Conservation (phyloP, 306 rosid species). For the Hippophae gyantsensis region DNA sequence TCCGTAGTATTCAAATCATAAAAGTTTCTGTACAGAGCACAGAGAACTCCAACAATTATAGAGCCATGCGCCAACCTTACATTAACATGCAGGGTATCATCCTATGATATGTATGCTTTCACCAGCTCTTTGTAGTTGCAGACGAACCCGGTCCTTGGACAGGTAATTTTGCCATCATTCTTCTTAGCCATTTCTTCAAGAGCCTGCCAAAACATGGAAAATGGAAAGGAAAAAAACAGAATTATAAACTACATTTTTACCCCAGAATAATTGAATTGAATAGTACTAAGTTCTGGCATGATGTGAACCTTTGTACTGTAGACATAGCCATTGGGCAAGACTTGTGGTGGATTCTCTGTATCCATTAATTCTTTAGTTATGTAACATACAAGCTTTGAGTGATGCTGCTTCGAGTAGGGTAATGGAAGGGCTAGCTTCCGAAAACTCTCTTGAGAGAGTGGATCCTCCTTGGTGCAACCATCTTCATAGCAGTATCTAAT, state of each 20-base stretch:
- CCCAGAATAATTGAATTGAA: too few species aligned
- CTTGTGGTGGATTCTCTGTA: conserved; percentile 92
- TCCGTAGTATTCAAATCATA: not conserved
- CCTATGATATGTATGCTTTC: conserved; percentile 66
- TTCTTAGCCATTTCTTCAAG: conserved; percentile 84
- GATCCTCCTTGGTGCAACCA: conserved; percentile 96
- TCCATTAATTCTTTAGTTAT: conserved; percentile 94
- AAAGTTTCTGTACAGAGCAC: conserved; percentile 11
- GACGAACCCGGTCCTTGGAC: conserved; percentile 67
- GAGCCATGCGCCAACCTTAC: not conserved
- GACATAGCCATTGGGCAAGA: conserved; percentile 87
- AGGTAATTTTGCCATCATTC: conserved; percentile 59
- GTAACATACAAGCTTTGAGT: conserved; percentile 93
- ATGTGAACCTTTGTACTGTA: conserved; percentile 76
- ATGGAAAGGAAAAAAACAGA: conserved; percentile 8
- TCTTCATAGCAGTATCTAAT: conserved; percentile 86
- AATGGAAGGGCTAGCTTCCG: conserved; percentile 69
- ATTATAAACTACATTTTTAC: not conserved
- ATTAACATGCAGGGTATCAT: not conserved
- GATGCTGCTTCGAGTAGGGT: conserved; percentile 90
- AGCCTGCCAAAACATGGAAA: conserved; percentile 47
- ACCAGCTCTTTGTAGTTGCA: conserved; percentile 58
- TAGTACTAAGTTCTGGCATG: not conserved
- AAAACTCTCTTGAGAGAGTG: conserved; percentile 79
- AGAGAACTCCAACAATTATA: not conserved